Percentiles rank a stretch among this genome's conserved stretches.
These are phyloP conservation scores for Cubamyces lactineus DNA, from an alignment of 768 basidiomycete species.

Conservation along the genomic window DNA sequence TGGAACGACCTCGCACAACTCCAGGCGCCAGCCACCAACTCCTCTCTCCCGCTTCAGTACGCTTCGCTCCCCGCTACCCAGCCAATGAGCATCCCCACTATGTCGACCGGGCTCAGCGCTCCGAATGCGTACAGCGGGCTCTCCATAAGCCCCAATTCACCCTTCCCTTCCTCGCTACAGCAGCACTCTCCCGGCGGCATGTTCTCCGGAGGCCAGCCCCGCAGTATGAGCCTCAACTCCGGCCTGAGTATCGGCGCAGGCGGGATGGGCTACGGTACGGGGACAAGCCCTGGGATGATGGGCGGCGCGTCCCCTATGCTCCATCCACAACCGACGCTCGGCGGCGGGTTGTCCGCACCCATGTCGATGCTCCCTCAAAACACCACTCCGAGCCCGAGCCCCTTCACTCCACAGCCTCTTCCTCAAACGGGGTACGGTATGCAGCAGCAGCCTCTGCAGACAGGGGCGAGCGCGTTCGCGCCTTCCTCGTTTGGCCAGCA, in stretches of 20 bases:
- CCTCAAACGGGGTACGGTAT: slow-evolving; percentile 4
- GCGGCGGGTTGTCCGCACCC: slow-evolving; percentile 2
- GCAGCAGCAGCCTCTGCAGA: slow-evolving; percentile 7
- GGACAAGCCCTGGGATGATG: slow-evolving; percentile 8
- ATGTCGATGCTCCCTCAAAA: background rate
- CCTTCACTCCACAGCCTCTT: slow-evolving; percentile 24
- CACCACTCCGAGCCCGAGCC: slow-evolving; percentile 26
- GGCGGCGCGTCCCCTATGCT: slow-evolving; percentile 20
- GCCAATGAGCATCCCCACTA: slow-evolving; percentile 19
- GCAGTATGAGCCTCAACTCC: slow-evolving; percentile 31
- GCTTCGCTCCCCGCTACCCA: slow-evolving; percentile 21
- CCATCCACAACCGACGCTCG: slow-evolving; percentile 11
- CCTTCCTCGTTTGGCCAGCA: slow-evolving; percentile 26
- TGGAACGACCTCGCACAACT: slow-evolving; percentile 34
- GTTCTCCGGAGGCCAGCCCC: slow-evolving; percentile 21
- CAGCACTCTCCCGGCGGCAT: slow-evolving; percentile 18
- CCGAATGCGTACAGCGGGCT: slow-evolving; percentile 27
- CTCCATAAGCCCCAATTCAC: slow-evolving; percentile 26
- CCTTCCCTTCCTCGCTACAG: slow-evolving; percentile 29
- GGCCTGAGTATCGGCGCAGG: slow-evolving; percentile 17
- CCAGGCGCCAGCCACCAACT: slow-evolving; percentile 26
- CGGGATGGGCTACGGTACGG: background rate
- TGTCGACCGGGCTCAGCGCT: slow-evolving; percentile 8
- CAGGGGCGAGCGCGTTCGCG: slow-evolving; percentile 9
- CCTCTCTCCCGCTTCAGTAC: slow-evolving; percentile 33